Evolutionary conservation across 345 rosid species (phyloP).

Genomic region (Murraya paniculata): DNA sequence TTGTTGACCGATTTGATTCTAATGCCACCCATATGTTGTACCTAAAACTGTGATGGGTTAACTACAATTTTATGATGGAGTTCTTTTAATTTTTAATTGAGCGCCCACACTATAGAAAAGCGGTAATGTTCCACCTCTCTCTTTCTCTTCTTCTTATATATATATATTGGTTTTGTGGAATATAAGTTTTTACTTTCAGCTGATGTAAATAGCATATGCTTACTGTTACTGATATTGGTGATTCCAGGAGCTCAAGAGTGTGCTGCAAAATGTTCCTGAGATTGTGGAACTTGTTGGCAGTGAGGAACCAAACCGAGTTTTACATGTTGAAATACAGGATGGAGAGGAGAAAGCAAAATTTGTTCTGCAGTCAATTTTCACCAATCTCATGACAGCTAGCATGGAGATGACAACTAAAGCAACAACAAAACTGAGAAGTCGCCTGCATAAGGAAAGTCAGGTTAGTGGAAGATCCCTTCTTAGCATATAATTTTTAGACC

Average conservation of each 20-base stretch:
- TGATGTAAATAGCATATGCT: background rate
- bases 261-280: conserved; percentile 77
- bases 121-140: background rate
- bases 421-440: conserved; percentile 55
- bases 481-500: background rate
- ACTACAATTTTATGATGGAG: background rate
- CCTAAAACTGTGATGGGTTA: background rate
- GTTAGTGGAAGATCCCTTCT: conserved; percentile 32
- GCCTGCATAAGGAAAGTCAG: conserved; percentile 64
- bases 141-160: background rate
- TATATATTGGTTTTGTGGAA: background rate
- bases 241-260: conserved; percentile 79
- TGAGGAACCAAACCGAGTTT: conserved; percentile 48
- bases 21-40: background rate
- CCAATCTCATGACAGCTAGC: conserved; percentile 78
- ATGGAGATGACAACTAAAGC: conserved; percentile 57
- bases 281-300: conserved; percentile 71
- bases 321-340: conserved; percentile 47
- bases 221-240: background rate
- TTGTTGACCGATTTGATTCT: background rate
- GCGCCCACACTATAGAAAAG: background rate
- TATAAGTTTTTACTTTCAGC: background rate
- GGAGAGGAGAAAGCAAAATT: conserved; percentile 52
- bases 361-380: conserved; percentile 65
- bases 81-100: background rate